Percentiles rank a stretch among this genome's conserved stretches.
Conservation (phyloP, 2,329 filamentous ascomycete genomes). For the Pseudocercospora vitis region DNA sequence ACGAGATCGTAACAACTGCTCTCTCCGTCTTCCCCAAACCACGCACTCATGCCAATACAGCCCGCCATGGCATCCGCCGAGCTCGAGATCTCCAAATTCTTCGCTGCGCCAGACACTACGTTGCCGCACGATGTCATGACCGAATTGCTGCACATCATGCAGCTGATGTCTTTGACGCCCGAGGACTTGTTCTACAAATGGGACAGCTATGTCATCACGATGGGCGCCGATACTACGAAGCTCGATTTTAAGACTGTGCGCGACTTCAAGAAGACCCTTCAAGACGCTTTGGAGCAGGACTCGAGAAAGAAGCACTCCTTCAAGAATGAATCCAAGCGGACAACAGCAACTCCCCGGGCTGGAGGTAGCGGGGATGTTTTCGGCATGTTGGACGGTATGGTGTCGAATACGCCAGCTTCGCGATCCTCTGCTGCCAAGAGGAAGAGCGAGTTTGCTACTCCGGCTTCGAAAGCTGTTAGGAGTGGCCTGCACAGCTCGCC, state of each 20-base stretch:
- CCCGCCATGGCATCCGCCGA: constrained; percentile 51
- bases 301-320: constrained; percentile 61
- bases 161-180: constrained; percentile 73
- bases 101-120: constrained; percentile 49
- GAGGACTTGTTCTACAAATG: constrained; percentile 98
- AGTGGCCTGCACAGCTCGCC: constrained; percentile 50
- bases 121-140: constrained; percentile 75
- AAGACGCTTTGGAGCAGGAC: constrained; percentile 78
- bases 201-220: constrained; percentile 96
- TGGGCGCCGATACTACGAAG: constrained; percentile 76
- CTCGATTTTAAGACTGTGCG: constrained; percentile 69
- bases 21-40: not conserved
- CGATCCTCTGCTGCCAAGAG: constrained; percentile 50
- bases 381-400: constrained; percentile 57
- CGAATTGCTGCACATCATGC: constrained; percentile 83
- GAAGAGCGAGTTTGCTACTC: constrained; percentile 51
- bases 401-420: constrained; percentile 45
- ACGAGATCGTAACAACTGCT: not conserved
- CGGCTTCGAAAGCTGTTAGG: constrained; percentile 48
- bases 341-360: constrained; percentile 59
- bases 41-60: not conserved
- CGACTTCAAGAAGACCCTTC: constrained; percentile 81
- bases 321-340: constrained; percentile 60
- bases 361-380: constrained; percentile 67
- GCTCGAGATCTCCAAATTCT: constrained; percentile 60